Evolutionary conservation across 2,329 filamentous ascomycete species (phyloP).

Genomic region (Colletotrichum sp.): DNA sequence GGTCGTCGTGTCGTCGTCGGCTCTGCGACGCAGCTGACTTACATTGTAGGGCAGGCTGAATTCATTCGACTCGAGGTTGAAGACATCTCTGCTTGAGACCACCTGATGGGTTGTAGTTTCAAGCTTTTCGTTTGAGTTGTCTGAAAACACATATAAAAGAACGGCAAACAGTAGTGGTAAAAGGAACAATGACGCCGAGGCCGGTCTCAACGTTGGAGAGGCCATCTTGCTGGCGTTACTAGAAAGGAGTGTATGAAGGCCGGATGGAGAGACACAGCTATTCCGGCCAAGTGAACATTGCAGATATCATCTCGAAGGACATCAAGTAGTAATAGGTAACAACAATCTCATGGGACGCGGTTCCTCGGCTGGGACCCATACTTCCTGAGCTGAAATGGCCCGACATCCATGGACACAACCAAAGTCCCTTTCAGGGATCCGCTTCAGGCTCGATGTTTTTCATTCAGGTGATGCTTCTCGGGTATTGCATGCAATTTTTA

Average conservation of each 20-base stretch:
- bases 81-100: background rate
- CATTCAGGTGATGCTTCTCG: background rate
- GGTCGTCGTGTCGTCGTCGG: background rate
- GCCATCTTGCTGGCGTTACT: background rate
- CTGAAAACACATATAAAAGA: background rate
- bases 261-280: background rate
- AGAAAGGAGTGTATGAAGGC: background rate
- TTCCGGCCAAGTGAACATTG: background rate
- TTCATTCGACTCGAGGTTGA: background rate
- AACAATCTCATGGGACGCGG: background rate
- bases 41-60: background rate
- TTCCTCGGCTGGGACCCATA: background rate
- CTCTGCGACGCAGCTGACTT: background rate
- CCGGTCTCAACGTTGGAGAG: background rate
- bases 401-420: background rate
- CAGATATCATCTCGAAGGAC: background rate
- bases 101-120: background rate
- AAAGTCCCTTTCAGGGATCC: background rate
- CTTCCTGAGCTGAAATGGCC: background rate
- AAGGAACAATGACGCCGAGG: background rate
- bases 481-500: background rate
- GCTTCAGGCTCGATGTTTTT: background rate
- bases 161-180: background rate
- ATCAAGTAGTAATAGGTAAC: background rate
- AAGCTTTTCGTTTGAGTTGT: background rate